Evolutionary conservation across 148 eudicot species (phyloP).

Genomic region (Cornus suecica): DNA sequence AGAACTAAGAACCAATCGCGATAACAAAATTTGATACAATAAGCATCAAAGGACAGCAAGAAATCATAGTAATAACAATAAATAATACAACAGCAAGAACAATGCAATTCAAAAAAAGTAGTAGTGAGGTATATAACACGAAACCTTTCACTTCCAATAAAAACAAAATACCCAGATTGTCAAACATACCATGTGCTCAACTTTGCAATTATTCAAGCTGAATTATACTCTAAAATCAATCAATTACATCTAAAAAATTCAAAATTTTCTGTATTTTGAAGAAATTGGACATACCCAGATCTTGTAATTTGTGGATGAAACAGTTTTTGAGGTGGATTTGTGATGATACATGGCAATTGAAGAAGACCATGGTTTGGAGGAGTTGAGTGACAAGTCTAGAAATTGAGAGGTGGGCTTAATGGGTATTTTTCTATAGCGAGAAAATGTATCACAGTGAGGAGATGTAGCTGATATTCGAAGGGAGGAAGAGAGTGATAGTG

Average conservation of each 20-base stretch:
- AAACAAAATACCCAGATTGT: background rate
- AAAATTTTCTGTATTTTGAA: slow-evolving; percentile 2
- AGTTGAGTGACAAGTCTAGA: slow-evolving; percentile 11
- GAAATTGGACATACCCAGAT: slow-evolving; percentile 36
- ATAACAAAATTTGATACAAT: too few relatives aligned
- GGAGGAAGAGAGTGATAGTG: slow-evolving; percentile 30
- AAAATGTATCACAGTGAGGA: slow-evolving; percentile 1
- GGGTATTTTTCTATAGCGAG: slow-evolving; percentile 7
- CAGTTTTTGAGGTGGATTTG: slow-evolving; percentile 16
- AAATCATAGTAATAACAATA: too few relatives aligned
- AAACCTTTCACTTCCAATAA: background rate
- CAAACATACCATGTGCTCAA: background rate
- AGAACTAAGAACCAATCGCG: too few relatives aligned
- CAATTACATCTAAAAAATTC: background rate
- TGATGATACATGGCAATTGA: slow-evolving; percentile 7
- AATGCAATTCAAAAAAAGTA: background rate
- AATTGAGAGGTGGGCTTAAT: slow-evolving; percentile 11
- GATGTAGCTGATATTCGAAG: slow-evolving; percentile 18
- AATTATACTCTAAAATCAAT: background rate
- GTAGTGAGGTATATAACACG: background rate
- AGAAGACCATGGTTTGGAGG: slow-evolving; percentile 13
- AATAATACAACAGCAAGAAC: too few relatives aligned
- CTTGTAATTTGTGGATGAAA: slow-evolving; percentile 12
- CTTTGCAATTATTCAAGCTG: background rate
- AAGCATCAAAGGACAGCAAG: background rate